Percentiles rank a stretch among this genome's conserved stretches.
phyloP scores from a whole-genome alignment of 345 rosid genomes.

The Xanthoceras sorbifolium region DNA sequence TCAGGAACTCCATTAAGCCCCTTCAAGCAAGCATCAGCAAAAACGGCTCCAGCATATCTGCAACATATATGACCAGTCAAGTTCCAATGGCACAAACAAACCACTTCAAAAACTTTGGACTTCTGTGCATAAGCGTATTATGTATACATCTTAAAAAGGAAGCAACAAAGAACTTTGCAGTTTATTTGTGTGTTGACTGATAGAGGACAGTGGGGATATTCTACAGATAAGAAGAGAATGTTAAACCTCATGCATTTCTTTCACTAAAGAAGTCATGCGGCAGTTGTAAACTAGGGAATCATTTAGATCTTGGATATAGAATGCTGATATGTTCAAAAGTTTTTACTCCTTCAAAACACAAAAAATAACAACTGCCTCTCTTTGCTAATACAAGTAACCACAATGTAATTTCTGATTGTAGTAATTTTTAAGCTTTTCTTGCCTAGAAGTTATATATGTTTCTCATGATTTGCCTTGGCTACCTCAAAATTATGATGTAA shows the following conservation, averaged over 20 bases:
- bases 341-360: neutral
- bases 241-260: neutral
- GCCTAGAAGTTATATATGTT: neutral
- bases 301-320: neutral
- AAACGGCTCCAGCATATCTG: slow-evolving; percentile 86
- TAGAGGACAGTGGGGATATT: neutral
- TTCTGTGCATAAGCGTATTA: no score
- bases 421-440: neutral
- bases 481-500: neutral
- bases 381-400: neutral
- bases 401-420: neutral
- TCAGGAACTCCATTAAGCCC: slow-evolving; percentile 84
- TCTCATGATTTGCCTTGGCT: neutral
- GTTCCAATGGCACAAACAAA: neutral
- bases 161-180: neutral
- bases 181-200: neutral
- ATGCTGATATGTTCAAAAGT: neutral
- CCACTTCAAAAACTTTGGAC: neutral
- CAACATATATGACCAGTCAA: slow-evolving; percentile 16
- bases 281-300: neutral
- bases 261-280: neutral
- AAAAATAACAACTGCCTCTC: neutral
- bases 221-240: neutral
- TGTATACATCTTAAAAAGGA: neutral
- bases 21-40: slow-evolving; percentile 91